Base-by-base conservation (phyloP, 352 stramenopile species). In the Pythium folliculosum region DNA sequence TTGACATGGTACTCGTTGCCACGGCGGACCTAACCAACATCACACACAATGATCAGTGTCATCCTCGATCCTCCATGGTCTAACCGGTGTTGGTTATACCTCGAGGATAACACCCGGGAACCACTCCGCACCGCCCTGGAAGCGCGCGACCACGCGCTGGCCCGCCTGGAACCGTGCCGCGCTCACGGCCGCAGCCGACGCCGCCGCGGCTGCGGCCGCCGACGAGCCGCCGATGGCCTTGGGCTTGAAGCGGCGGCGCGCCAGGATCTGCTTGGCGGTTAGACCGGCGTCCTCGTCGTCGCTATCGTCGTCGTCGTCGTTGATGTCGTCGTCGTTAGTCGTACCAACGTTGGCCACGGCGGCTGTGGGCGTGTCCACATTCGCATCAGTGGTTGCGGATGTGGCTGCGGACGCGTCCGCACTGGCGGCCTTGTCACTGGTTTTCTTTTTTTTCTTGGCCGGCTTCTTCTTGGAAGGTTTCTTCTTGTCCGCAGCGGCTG, bases 61-160 rank as follows among this genome's bases (percentile, higher is more conserved):
- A 66, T 3, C 17, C 23, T 12, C 2, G 45, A 50, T 7, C 8
- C 32, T 19, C 2, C 16, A 14, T 17, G 22, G 16, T 57, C 27
- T 57, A 40, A 27, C 50, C 50, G 27, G 19, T 16, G 12, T 8
- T 19, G 32, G 30, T 23, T 65, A 21, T 52, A 89, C 84, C 80
- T 93, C 86, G 5, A 80, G 48, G 27, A 95, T 76, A 5, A 57
- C 80, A 5, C 81, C 84, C 2, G 81, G 83, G 48, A 92, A 92
- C 84, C 83, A 93, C 19, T 84, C 65, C 3, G 50, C 58, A 1
- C 80, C 80, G 52, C 77, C 67, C n/a, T 82, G 61, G 59, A 88
- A 95, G 30, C 81, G 76, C 8, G 81, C 86, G 13, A 91, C 27
- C 10, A 95, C 84, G 12, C 77, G 67, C 51, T 95, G 77, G 23